phyloP scores from a whole-genome alignment of 2,329 filamentous ascomycete genomes.

The Penicillium olsonii region DNA sequence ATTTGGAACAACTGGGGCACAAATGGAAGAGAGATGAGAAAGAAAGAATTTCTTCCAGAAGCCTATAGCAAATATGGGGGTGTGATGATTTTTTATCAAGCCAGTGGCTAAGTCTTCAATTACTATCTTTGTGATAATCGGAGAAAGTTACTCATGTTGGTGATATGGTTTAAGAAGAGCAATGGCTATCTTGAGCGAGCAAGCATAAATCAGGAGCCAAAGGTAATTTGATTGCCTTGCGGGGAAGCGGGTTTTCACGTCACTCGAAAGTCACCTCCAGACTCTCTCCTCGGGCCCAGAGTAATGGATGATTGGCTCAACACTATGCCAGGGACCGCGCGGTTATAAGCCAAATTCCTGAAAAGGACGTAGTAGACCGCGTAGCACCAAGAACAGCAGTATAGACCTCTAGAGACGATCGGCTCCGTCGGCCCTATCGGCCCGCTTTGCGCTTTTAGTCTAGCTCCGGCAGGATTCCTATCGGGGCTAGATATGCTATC shows the following conservation, averaged over 20 bases:
- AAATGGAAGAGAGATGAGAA: neutral
- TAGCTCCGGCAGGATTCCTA: slow-evolving; percentile 2
- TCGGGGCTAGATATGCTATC: neutral
- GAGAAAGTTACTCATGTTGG: neutral
- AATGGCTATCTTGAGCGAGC: neutral
- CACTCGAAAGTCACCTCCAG: neutral
- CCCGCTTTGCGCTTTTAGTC: neutral
- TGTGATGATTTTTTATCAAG: neutral
- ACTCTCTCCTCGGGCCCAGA: neutral
- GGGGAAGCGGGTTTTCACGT: neutral
- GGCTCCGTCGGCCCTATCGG: slow-evolving; percentile 1
- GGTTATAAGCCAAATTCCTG: neutral
- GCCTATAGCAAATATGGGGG: neutral
- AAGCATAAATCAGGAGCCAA: neutral
- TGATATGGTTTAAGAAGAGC: neutral
- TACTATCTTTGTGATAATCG: neutral
- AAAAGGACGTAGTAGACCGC: neutral
- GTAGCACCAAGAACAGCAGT: neutral
- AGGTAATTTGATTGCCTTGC: neutral
- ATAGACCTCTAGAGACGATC: neutral
- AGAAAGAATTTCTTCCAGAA: neutral
- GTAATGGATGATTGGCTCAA: neutral
- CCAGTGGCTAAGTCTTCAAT: neutral
- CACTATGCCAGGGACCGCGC: neutral
- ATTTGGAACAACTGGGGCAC: neutral